Conservation (phyloP, 257 asterid genomes). For the Fraxinus excelsior region DNA sequence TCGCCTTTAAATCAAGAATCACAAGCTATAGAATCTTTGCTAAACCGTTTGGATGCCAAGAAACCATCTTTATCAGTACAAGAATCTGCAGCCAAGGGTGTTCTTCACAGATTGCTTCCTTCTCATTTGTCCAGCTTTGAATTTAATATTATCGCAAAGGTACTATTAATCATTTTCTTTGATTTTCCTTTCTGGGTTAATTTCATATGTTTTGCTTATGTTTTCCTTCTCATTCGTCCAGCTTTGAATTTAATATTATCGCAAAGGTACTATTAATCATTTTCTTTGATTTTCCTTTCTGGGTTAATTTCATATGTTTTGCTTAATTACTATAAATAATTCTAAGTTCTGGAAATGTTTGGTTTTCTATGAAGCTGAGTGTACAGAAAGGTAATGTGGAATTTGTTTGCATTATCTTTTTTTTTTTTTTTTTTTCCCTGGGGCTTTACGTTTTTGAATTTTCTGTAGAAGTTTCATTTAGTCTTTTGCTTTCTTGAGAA, state of each 20-base stretch:
- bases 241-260: slow-evolving; percentile 61
- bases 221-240: slow-evolving; percentile 76
- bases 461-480: slow-evolving; percentile 6
- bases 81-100: slow-evolving; percentile 84
- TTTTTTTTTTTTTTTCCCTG: neutral
- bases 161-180: slow-evolving; percentile 20
- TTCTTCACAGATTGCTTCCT: slow-evolving; percentile 80
- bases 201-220: too few relatives aligned
- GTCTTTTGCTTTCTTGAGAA: neutral
- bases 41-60: slow-evolving; percentile 57
- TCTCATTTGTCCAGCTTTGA: slow-evolving; percentile 67
- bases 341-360: neutral
- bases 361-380: neutral
- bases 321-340: neutral
- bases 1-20: slow-evolving; percentile 45
- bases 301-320: slow-evolving; percentile 9
- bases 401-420: neutral
- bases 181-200: neutral
- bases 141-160: slow-evolving; percentile 71
- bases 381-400: neutral
- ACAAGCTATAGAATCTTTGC: slow-evolving; percentile 50
- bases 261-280: slow-evolving; percentile 48
- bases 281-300: slow-evolving; percentile 12
- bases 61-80: slow-evolving; percentile 53
- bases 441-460: neutral